Base-by-base conservation (phyloP, 2,329 filamentous ascomycete genomes). In the Nemania sp. region DNA sequence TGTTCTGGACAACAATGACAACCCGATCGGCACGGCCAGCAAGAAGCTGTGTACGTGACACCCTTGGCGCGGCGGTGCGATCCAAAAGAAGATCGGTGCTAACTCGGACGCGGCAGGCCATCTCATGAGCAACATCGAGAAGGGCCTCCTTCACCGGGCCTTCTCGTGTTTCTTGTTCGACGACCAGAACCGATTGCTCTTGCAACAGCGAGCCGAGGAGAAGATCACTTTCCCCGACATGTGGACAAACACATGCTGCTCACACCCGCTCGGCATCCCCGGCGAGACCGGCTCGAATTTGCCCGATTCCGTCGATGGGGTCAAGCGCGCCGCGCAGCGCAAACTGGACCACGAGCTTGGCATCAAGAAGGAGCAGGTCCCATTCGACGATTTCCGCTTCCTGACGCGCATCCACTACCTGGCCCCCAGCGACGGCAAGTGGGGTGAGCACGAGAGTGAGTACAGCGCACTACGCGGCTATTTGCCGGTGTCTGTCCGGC, bases 201-300 rank as follows among this genome's bases (percentile, higher is more conserved):
- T 99, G 46, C 94, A 99, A 77, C 94, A 97, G 79, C 89, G 94
- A 63, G 94, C 94, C 23, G 79, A 86, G 34, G 93, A 97, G 78
- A 99, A 99, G 80, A 99, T 99, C 70, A 99, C 94, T 6, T 99
- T 99, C 77, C 93, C 94, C 43, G 91, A 96, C 71, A 92, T 97
- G 88, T 99, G 94, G 94, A 99, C 94, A 61, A 99, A 99, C 77
- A 99, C 94, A 26, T 99, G 94, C 82, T 99, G 94, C 80, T 99
- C 94, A 33, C 94, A 99, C 74, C 94, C 94, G 5, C 82, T 99
- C 57, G 90, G 90, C 50, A 89, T 97, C 62, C 89, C 94, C 7
- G 88, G 88, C 61, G 94, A 99, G 83, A 96, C 91, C 22, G 94
- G 94, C 59, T 82, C 86, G 26, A 88, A 88, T 62, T 80, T 99